These are phyloP conservation scores for Cytospora chrysosperma DNA, from an alignment of 2,329 filamentous ascomycete genomes.

Conservation along the genomic window DNA sequence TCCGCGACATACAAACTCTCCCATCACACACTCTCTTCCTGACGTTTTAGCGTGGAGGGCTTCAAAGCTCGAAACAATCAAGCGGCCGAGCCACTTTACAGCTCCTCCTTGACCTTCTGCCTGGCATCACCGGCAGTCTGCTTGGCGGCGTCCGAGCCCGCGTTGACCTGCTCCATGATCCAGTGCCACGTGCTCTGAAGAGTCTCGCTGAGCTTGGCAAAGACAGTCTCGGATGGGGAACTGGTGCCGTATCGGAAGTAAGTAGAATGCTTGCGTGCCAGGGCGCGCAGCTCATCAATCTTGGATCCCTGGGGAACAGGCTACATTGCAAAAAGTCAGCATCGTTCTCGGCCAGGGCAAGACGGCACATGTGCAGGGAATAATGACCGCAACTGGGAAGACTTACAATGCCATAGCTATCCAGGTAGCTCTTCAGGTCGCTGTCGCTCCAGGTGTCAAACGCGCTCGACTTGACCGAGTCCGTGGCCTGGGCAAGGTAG, in stretches of 20 bases:
- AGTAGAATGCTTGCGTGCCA: conserved; percentile 69
- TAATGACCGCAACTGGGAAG: conserved; percentile 8
- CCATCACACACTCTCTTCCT: not conserved
- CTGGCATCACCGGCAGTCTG: conserved; percentile 44
- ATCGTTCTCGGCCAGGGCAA: not conserved
- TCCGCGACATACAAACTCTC: not conserved
- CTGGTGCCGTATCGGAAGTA: conserved; percentile 77
- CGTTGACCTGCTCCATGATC: conserved; percentile 48
- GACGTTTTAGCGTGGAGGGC: not conserved
- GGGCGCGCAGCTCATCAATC: conserved; percentile 67
- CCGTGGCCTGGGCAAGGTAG: conserved; percentile 66
- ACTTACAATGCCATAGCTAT: conserved; percentile 69
- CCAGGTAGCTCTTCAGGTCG: conserved; percentile 76
- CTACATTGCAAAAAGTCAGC: conserved; percentile 30
- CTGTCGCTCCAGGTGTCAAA: conserved; percentile 74
- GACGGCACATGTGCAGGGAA: too few relatives aligned
- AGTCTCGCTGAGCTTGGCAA: conserved; percentile 59
- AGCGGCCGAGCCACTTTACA: conserved; percentile 39
- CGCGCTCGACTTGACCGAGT: conserved; percentile 59
- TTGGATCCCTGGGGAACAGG: conserved; percentile 65
- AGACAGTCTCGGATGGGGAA: conserved; percentile 62
- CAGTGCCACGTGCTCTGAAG: conserved; percentile 51
- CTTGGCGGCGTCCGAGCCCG: conserved; percentile 49
- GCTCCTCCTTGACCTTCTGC: conserved; percentile 46
- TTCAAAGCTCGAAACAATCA: not conserved